phyloP scores from a whole-genome alignment of 2,329 filamentous ascomycete species.

The Calonectria hawksworthii region DNA sequence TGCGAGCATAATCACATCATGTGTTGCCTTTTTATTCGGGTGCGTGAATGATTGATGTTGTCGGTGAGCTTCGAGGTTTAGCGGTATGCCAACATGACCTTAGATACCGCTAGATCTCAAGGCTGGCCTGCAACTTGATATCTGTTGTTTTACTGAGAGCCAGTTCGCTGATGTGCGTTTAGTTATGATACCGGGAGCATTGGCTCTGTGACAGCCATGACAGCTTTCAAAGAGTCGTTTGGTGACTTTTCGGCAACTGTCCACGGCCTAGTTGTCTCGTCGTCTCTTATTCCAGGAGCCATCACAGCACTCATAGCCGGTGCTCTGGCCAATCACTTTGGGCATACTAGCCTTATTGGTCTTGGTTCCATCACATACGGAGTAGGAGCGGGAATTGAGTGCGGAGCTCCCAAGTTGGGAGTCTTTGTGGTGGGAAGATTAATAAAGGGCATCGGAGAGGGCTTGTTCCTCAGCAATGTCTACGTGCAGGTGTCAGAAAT shows the following conservation, averaged over 20 bases:
- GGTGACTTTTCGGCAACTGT: conserved; percentile 67
- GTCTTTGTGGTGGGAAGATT: conserved; percentile 70
- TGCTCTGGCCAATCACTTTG: conserved; percentile 66
- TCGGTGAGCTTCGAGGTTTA: not conserved
- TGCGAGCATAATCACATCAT: conserved; percentile 48
- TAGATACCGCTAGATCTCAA: not conserved
- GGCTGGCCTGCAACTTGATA: not conserved
- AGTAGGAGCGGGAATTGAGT: conserved; percentile 62
- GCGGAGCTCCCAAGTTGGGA: conserved; percentile 53
- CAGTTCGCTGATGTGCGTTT: not conserved
- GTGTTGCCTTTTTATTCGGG: conserved; percentile 51
- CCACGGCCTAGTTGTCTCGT: conserved; percentile 72
- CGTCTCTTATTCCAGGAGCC: conserved; percentile 71
- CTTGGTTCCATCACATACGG: conserved; percentile 67
- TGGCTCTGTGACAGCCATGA: conserved; percentile 72
- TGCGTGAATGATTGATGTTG: conserved; percentile 16
- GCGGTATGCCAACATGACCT: not conserved
- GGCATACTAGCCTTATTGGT: conserved; percentile 65
- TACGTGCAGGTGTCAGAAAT: conserved; percentile 72
- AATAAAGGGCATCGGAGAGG: conserved; percentile 70
- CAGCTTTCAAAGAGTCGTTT: conserved; percentile 63
- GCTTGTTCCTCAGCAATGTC: conserved; percentile 67
- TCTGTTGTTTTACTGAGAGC: not conserved
- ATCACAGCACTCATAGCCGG: conserved; percentile 72
- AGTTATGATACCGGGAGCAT: conserved; percentile 64